Percentiles rank a stretch among this genome's conserved stretches.
phyloP scores from a whole-genome alignment of 2,329 filamentous ascomycete species.

The Aureobasidium leucospermi region DNA sequence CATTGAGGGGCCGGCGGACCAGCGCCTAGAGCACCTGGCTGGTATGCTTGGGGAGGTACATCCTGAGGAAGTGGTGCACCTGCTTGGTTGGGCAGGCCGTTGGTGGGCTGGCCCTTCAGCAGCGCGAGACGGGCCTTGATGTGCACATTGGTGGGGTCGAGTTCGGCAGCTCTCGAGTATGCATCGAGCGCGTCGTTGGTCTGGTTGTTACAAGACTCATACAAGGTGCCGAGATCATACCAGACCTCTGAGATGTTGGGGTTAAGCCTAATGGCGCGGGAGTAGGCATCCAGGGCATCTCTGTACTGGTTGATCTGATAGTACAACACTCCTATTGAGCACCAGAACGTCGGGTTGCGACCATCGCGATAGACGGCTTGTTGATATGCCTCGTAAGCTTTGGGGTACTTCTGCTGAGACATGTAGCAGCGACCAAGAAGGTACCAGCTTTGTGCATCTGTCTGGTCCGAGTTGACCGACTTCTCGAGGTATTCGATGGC shows the following conservation, averaged over 20 bases:
- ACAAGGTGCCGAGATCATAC: slow-evolving; percentile 96
- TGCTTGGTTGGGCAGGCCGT: slow-evolving; percentile 62
- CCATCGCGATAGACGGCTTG: slow-evolving; percentile 98
- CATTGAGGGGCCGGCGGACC: slow-evolving; percentile 83
- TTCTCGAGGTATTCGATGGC: slow-evolving; percentile 97
- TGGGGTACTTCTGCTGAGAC: slow-evolving; percentile 98
- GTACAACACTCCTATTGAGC: slow-evolving; percentile 96
- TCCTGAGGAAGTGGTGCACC: slow-evolving; percentile 87
- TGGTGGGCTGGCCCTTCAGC: slow-evolving; percentile 66
- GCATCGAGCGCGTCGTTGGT: slow-evolving; percentile 93
- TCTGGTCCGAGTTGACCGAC: slow-evolving; percentile 87
- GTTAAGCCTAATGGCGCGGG: slow-evolving; percentile 89
- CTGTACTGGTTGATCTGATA: slow-evolving; percentile 99
- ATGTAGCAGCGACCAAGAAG: slow-evolving; percentile 96
- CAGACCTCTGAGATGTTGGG: slow-evolving; percentile 98
- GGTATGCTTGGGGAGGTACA: slow-evolving; percentile 91
- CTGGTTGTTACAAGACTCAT: slow-evolving; percentile 98
- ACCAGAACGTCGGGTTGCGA: slow-evolving; percentile 98
- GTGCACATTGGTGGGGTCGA: slow-evolving; percentile 87
- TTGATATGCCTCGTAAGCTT: slow-evolving; percentile 97
- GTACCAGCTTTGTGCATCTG: slow-evolving; percentile 97
- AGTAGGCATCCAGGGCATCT: slow-evolving; percentile 95
- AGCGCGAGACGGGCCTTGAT: slow-evolving; percentile 93
- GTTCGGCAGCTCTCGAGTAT: slow-evolving; percentile 86
- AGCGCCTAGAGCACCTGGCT: slow-evolving; percentile 65